Evolutionary conservation across 176 grass and related monocot genomes (phyloP).

Genomic region (Themeda triandra): DNA sequence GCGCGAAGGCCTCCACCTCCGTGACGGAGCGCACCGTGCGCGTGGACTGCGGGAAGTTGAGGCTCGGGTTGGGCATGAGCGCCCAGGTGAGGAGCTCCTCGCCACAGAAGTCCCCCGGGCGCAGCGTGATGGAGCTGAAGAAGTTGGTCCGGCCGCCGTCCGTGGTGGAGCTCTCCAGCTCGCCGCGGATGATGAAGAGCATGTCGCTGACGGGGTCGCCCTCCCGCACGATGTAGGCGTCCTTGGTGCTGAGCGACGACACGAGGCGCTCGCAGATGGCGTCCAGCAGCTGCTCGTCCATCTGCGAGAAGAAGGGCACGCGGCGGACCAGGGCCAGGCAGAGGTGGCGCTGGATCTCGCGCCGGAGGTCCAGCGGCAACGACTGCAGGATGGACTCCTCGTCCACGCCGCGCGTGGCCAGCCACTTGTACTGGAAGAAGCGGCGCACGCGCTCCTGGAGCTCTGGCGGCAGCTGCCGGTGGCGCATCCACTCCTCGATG

Average conservation of each 20-base stretch:
- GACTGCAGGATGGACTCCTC: conserved; percentile 90
- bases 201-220: conserved; percentile 81
- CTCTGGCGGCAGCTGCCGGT: conserved; percentile 80
- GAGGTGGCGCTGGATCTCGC: conserved; percentile 93
- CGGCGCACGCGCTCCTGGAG: conserved; percentile 79
- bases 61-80: conserved; percentile 78
- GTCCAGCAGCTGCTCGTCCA: conserved; percentile 93
- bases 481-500: conserved; percentile 97
- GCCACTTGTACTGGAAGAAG: conserved; percentile 98
- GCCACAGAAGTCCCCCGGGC: conserved; percentile 91
- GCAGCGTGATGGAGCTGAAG: conserved; percentile 90
- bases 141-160: conserved; percentile 84
- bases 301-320: conserved; percentile 97
- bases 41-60: conserved; percentile 85
- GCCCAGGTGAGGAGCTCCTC: conserved; percentile 97
- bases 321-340: conserved; percentile 87
- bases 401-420: conserved; percentile 82
- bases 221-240: conserved; percentile 82
- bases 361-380: conserved; percentile 81
- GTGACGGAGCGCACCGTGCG: conserved; percentile 69
- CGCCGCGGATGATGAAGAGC: conserved; percentile 90
- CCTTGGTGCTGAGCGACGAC: conserved; percentile 88
- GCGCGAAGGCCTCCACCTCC: conserved; percentile 90
- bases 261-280: conserved; percentile 92
- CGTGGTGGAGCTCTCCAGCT: conserved; percentile 93